Base-by-base conservation (phyloP, 371 early-diverging fungal genomes). In the Mortierella sp. region DNA sequence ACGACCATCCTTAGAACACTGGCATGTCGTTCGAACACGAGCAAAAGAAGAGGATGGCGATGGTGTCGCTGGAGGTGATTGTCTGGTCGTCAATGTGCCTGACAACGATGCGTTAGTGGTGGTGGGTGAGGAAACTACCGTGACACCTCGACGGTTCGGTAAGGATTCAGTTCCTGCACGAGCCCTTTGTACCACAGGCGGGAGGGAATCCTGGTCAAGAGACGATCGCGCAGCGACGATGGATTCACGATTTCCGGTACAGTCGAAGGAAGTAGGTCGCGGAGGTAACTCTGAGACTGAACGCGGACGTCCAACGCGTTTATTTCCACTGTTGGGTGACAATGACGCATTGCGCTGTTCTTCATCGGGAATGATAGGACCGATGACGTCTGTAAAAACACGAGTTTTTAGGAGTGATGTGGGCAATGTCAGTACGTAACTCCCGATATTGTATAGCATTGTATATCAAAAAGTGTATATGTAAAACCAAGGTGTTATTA, bases 1-100 rank as follows among this genome's bases (percentile, higher is more conserved):
- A 11, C 80, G 70, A 9, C 70, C 81, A 6, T 67, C 79, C 32
- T 79, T 79, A 30, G 66, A 64, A 55, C 89, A 89, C 37, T 68
- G 80, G 53, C 89, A 89, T 8, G 68, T 64, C 12, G 79, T 80
- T 0, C 78, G 58, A 19, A 59, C 6, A 4, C 39, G 68, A 48
- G 17, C 41, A 7, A 46, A 2, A 54, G 6, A 37, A 8, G 54
- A 9, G 15, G 27, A 27, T 12, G 49, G 6, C 19, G 30, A 27
- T 21, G 27, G 26, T 21, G 37, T 6, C 43, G 12, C 50, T 11
- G 54, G 9, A n/a, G 43, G 11, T 17, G 42, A 27, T 24, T 31
- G 26, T 21, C 46, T n/a, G 30, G 31, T 6, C 21, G 31, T 31
- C 4, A 31, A 34, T 17, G 7, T n/a, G 30, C 21, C 9, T 31